phyloP scores from a whole-genome alignment of 768 basidiomycete species.

The Lentinula boryana region DNA sequence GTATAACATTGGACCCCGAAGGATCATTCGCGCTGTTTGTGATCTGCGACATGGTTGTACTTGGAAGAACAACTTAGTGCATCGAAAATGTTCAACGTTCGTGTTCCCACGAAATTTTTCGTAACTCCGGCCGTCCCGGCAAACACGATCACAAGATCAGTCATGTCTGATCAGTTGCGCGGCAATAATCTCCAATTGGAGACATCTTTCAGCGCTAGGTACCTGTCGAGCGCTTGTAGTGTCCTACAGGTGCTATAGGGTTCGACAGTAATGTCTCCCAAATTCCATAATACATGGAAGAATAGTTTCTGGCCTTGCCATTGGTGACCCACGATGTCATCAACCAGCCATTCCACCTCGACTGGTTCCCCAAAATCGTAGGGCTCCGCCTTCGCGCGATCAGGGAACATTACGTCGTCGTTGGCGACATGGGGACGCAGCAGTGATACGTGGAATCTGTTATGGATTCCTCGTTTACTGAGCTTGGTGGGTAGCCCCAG shows the following conservation, averaged over 20 bases:
- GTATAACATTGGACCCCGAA: no score
- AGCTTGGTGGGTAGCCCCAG: conserved; percentile 16
- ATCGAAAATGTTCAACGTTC: no score
- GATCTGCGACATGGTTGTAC: no score
- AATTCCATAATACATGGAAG: conserved; percentile 9
- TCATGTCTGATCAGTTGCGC: no score
- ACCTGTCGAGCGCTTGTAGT: conserved; percentile 9
- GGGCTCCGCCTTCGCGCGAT: not conserved
- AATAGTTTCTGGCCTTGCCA: conserved; percentile 1
- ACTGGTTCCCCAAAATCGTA: conserved; percentile 11
- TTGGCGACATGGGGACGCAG: conserved; percentile 4
- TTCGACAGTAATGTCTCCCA: conserved; percentile 12
- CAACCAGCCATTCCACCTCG: conserved; percentile 8
- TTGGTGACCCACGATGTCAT: conserved; percentile 9
- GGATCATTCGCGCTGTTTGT: no score
- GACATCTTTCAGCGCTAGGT: not conserved
- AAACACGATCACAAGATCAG: no score
- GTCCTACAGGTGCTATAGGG: conserved; percentile 5
- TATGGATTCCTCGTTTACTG: conserved; percentile 6
- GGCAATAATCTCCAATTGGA: no score
- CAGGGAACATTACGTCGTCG: conserved; percentile 11
- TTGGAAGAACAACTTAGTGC: no score
- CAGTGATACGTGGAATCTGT: conserved; percentile 8
- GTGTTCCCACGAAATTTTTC: no score
- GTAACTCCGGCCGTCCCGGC: no score